These are phyloP conservation scores for Didymella lethalis DNA, from an alignment of 2,329 filamentous ascomycete genomes.

Conservation along the genomic window DNA sequence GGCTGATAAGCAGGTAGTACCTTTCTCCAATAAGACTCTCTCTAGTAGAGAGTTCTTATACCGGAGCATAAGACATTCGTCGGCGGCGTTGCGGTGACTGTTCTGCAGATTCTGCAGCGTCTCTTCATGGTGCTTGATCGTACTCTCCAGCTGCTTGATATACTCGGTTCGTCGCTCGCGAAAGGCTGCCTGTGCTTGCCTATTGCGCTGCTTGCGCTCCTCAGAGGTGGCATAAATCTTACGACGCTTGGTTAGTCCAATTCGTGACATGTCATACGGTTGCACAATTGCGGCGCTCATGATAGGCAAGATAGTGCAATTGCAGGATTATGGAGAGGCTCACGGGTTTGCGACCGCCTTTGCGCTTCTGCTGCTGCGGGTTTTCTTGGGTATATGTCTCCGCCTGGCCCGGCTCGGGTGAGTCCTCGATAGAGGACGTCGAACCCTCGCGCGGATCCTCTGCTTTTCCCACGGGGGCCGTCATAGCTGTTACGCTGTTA, in stretches of 20 bases:
- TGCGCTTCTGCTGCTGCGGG: slow-evolving; percentile 78
- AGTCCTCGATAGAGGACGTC: slow-evolving; percentile 58
- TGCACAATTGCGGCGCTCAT: slow-evolving; percentile 35
- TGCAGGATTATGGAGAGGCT: slow-evolving; percentile 50
- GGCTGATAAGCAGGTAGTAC: slow-evolving; percentile 56
- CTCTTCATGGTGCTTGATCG: slow-evolving; percentile 96
- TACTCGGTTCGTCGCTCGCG: slow-evolving; percentile 97
- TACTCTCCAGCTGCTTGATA: slow-evolving; percentile 98
- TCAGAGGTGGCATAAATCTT: slow-evolving; percentile 99
- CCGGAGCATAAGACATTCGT: slow-evolving; percentile 96
- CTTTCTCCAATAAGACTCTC: slow-evolving; percentile 94
- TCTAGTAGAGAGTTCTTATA: slow-evolving; percentile 98
- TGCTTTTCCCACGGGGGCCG: slow-evolving; percentile 55
- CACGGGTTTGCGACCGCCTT: slow-evolving; percentile 97
- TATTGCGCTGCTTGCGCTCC: slow-evolving; percentile 95
- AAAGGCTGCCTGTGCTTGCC: slow-evolving; percentile 96
- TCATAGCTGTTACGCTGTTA: slow-evolving; percentile 56
- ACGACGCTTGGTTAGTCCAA: slow-evolving; percentile 52
- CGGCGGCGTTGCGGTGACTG: slow-evolving; percentile 90
- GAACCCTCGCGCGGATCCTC: slow-evolving; percentile 56
- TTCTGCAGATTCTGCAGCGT: slow-evolving; percentile 91
- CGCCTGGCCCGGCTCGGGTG: slow-evolving; percentile 56
- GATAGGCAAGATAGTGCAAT: slow-evolving; percentile 28
- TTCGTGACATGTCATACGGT: slow-evolving; percentile 43
- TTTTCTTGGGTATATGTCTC: slow-evolving; percentile 55